phyloP scores from a whole-genome alignment of 345 rosid species.

The Hevea brasiliensis region DNA sequence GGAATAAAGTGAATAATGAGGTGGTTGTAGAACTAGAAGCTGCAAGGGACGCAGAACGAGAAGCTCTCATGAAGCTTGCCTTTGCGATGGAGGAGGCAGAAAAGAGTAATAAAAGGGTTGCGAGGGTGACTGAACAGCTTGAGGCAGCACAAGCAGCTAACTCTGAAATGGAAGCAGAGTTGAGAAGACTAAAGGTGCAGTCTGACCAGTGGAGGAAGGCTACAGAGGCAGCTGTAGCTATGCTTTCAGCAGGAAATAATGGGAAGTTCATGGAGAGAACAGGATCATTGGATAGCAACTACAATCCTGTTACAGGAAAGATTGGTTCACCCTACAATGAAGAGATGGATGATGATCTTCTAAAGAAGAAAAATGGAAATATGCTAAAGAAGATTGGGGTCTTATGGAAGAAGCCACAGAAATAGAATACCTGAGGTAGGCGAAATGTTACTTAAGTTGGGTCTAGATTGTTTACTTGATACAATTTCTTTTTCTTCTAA shows the following conservation, averaged over 20 bases:
- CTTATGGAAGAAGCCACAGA: conserved; percentile 81
- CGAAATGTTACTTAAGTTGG: neutral
- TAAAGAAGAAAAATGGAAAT: conserved; percentile 83
- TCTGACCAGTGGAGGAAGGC: conserved; percentile 99
- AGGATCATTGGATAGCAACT: conserved; percentile 58
- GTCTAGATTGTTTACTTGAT: neutral
- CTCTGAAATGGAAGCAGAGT: conserved; percentile 76
- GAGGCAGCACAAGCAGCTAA: conserved; percentile 56
- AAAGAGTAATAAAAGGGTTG: conserved; percentile 56
- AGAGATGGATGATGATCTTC: conserved; percentile 62
- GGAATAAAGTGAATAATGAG: conserved; percentile 35
- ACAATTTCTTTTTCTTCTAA: neutral
- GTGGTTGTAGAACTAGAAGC: conserved; percentile 41
- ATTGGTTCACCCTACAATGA: conserved; percentile 60
- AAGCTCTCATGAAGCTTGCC: conserved; percentile 64
- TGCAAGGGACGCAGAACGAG: conserved; percentile 52
- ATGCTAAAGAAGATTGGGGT: conserved; percentile 90
- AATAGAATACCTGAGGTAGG: conserved; percentile 21
- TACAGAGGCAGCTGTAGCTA: conserved; percentile 88
- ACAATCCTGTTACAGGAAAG: conserved; percentile 41
- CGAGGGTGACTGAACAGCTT: conserved; percentile 61
- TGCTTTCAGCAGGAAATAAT: conserved; percentile 67
- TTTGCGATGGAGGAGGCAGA: conserved; percentile 58
- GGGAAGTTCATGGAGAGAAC: conserved; percentile 63
- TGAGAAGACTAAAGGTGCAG: conserved; percentile 89